Evolutionary conservation across 108 stramenopile genomes (phyloP).

Genomic region (Cyclostephanos tholiformis): DNA sequence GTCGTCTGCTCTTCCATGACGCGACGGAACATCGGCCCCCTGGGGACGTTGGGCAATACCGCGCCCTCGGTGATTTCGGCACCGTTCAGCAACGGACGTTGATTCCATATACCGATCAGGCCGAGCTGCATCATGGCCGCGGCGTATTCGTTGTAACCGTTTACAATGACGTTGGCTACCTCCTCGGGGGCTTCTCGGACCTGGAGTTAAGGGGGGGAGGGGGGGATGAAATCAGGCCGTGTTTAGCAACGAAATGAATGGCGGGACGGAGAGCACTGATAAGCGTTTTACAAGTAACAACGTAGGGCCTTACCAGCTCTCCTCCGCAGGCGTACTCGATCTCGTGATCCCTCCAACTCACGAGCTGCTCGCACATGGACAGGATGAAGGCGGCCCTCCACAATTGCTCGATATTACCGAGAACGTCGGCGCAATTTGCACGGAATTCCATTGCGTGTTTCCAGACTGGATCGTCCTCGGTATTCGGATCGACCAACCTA

Average conservation of each 20-base stretch:
- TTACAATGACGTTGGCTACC: constrained; percentile 59
- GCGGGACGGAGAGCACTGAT: no score
- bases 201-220: constrained; percentile 6
- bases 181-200: constrained; percentile 73
- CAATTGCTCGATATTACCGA: no score
- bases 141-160: constrained; percentile 73
- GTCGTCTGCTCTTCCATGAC: constrained; percentile 85
- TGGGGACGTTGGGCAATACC: constrained; percentile 65
- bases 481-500: constrained; percentile 51
- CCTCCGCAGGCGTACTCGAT: no score
- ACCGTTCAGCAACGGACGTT: constrained; percentile 77
- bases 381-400: constrained; percentile 15
- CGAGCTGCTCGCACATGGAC: constrained; percentile 73
- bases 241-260: no score
- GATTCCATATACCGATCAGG: constrained; percentile 76
- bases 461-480: constrained; percentile 59
- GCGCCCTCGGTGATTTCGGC: constrained; percentile 49
- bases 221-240: background rate
- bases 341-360: constrained; percentile 12
- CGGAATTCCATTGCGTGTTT: no score
- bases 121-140: constrained; percentile 79
- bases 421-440: no score
- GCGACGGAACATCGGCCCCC: constrained; percentile 77
- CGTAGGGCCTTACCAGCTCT: no score
- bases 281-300: no score